Percentiles rank a stretch among this genome's conserved stretches.
Conservation (phyloP, 768 basidiomycete species). For the Tulasnella sp. region DNA sequence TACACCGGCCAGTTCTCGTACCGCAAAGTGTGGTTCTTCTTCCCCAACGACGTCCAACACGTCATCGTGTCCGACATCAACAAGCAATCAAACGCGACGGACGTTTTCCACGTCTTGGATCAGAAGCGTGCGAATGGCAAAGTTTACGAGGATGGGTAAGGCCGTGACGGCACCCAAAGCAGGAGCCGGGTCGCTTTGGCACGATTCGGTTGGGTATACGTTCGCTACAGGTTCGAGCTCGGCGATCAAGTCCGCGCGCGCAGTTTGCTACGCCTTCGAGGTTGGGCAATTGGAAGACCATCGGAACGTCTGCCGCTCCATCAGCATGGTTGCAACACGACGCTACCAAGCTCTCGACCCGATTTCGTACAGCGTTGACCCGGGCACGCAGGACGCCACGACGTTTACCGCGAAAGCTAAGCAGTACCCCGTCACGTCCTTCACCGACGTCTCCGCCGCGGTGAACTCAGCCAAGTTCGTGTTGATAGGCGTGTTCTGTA, state of each 20-base stretch:
- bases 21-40: constrained; percentile 71
- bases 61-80: constrained; percentile 49
- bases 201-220: constrained; percentile 55
- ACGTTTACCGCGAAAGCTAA: constrained; percentile 16
- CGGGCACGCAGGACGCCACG: constrained; percentile 36
- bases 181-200: constrained; percentile 45
- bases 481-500: constrained; percentile 51
- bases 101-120: constrained; percentile 59
- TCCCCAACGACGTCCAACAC: constrained; percentile 53
- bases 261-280: constrained; percentile 38
- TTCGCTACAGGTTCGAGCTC: constrained; percentile 31
- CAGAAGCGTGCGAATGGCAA: constrained; percentile 44
- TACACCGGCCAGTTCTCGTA: constrained; percentile 46
- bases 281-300: constrained; percentile 50
- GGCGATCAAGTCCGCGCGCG: too few species aligned
- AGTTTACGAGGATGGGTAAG: constrained; percentile 39
- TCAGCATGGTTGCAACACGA: constrained; percentile 49
- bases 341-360: constrained; percentile 31
- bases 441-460: constrained; percentile 44
- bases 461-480: constrained; percentile 38
- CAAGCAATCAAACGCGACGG: constrained; percentile 31
- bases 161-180: constrained; percentile 22
- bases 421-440: constrained; percentile 30
- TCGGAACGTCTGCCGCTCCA: constrained; percentile 59
- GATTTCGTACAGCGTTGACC: constrained; percentile 49